Conservation (phyloP, 768 basidiomycete genomes). For the Trametes maxima region DNA sequence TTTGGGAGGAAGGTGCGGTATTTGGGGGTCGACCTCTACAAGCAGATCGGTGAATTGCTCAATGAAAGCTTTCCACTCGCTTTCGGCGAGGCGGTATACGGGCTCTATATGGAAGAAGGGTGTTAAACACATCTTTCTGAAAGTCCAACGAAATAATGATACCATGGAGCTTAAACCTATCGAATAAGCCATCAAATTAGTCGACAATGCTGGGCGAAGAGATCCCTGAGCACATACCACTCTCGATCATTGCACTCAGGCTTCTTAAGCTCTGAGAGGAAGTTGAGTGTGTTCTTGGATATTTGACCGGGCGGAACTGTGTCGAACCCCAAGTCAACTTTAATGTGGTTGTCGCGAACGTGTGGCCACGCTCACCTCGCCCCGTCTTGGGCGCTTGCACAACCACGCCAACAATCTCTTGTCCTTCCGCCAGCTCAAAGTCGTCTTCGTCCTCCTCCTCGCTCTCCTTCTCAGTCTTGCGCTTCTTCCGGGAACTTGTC, state of each 20-base stretch:
- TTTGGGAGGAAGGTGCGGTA: constrained; percentile 87
- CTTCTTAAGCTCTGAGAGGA: constrained; percentile 67
- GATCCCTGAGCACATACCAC: constrained; percentile 52
- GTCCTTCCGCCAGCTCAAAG: constrained; percentile 58
- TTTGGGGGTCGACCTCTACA: constrained; percentile 73
- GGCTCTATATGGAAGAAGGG: constrained; percentile 52
- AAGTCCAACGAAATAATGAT: neutral
- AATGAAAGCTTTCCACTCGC: constrained; percentile 88
- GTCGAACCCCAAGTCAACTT: neutral
- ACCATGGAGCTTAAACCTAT: constrained; percentile 20
- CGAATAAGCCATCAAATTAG: neutral
- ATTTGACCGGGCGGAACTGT: constrained; percentile 80
- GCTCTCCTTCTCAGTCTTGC: constrained; percentile 35
- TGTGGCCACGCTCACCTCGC: constrained; percentile 51
- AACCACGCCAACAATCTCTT: constrained; percentile 72
- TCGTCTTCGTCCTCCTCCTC: constrained; percentile 47
- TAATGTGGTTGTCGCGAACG: neutral
- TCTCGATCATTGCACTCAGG: constrained; percentile 82
- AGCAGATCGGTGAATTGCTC: constrained; percentile 69
- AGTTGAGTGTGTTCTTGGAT: constrained; percentile 83
- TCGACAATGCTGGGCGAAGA: neutral
- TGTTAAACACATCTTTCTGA: too few relatives aligned
- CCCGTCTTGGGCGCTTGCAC: constrained; percentile 84
- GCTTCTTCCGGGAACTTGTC: constrained; percentile 27
- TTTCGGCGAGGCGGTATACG: constrained; percentile 78